These are phyloP conservation scores for Clarireedia hainanense DNA, from an alignment of 2,329 filamentous ascomycete genomes.

Conservation along the genomic window DNA sequence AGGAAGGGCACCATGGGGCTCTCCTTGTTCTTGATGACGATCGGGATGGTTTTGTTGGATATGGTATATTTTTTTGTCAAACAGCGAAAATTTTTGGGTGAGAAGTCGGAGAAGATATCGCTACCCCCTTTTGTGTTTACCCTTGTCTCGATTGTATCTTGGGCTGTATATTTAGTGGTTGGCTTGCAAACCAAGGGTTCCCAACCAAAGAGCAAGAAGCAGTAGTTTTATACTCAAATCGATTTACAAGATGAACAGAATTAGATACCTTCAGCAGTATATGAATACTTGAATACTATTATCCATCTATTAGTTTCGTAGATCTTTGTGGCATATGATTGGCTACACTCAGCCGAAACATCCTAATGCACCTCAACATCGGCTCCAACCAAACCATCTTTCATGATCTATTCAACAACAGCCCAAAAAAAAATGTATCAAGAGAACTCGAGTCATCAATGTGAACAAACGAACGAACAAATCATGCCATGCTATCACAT, in stretches of 20 bases:
- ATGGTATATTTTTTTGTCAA: slow-evolving; percentile 12
- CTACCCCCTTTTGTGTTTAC: slow-evolving; percentile 20
- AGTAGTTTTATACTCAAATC: neutral
- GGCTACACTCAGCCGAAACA: neutral
- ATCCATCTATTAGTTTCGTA: no score
- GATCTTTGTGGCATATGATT: neutral
- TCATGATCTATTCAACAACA: no score
- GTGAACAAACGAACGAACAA: no score
- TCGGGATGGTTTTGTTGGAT: slow-evolving; percentile 16
- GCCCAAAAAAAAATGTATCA: no score
- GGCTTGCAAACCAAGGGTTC: neutral
- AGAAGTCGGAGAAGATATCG: slow-evolving; percentile 11
- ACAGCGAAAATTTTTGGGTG: slow-evolving; percentile 9
- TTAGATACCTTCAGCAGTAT: neutral
- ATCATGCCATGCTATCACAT: neutral
- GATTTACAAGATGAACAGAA: neutral
- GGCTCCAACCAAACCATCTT: neutral
- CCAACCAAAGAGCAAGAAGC: neutral
- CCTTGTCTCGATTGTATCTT: slow-evolving; percentile 15
- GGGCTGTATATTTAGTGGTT: slow-evolving; percentile 15
- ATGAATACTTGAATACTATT: no score
- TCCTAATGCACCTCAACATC: neutral
- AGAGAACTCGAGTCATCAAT: no score
- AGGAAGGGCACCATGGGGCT: slow-evolving; percentile 12
- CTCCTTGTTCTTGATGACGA: slow-evolving; percentile 16